These are phyloP conservation scores for Endothia cerciana DNA, from an alignment of 2,329 filamentous ascomycete species.

Conservation along the genomic window DNA sequence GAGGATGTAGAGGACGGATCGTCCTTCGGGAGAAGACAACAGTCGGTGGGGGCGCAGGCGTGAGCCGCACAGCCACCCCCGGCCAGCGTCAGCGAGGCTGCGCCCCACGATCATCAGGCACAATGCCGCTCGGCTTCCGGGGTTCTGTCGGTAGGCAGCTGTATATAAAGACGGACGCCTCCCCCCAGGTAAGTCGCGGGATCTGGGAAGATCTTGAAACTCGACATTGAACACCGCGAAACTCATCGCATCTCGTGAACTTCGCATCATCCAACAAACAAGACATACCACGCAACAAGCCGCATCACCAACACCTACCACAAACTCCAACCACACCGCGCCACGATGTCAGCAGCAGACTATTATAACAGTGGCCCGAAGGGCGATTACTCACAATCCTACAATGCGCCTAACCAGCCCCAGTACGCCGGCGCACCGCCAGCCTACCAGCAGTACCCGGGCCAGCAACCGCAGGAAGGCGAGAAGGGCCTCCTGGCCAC, in stretches of 20 bases:
- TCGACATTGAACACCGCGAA: neutral
- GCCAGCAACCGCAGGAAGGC: constrained; percentile 41
- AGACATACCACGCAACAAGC: neutral
- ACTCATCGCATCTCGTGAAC: neutral
- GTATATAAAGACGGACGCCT: neutral
- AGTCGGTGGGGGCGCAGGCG: neutral
- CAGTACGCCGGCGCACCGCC: constrained; percentile 21
- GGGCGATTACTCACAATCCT: constrained; percentile 21
- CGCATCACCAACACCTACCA: neutral
- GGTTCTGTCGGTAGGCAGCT: neutral
- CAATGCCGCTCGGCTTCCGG: neutral
- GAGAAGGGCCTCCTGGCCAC: constrained; percentile 61
- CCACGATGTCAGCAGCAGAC: constrained; percentile 33
- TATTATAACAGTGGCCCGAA: constrained; percentile 31
- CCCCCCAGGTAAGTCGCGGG: neutral
- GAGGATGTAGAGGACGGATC: no score
- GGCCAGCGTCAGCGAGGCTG: neutral
- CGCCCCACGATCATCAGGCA: constrained; percentile 1
- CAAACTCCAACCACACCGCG: neutral
- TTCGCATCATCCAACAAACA: neutral
- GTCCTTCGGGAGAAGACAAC: no score
- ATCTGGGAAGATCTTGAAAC: neutral
- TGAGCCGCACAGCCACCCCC: neutral
- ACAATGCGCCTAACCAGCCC: constrained; percentile 29
- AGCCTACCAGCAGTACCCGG: constrained; percentile 8